Base-by-base conservation (phyloP, 202 grass and related monocot genomes). In the Saccharum hybrid region DNA sequence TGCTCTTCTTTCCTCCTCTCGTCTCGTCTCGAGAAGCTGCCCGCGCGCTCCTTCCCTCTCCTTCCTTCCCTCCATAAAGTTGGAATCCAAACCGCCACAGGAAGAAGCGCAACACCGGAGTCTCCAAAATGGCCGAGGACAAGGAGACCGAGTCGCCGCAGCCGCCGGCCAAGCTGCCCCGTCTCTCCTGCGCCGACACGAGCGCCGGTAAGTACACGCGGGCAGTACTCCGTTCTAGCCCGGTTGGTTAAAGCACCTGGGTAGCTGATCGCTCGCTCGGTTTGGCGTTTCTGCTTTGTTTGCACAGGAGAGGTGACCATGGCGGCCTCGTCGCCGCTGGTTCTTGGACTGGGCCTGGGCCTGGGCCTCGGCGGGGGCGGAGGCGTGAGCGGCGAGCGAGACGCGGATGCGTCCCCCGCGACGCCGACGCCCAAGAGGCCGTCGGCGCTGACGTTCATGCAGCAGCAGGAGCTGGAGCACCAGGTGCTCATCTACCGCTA, bases 401-500 rank as follows among this genome's bases (percentile, higher is more conserved):
- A 67, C 22, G 40, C 19, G 12, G 67, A 60, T 1, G 73, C 79
- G 3, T 34, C 62, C n/a, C 60, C 16, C 3, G 30, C 52, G 23
- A 23, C 41, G 4, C 12, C 45, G 45, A 12, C 45, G 52, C 10
- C n/a, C 30, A 85, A 78, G 75, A 45, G 37, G 40, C 0, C 40
- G 70, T 80, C 89, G 48, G 85, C 11, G 48, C 90, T 97, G 84
- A 98, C 96, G 51, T 98, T 98, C 85, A 94, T 98, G 96, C 96
- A 98, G 88, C 85, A 90, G 45, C 96, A 98, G 80, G 96, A 98
- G 86, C 91, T 98, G 75, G 96, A 98, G 89, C 93, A 98, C 85
- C 96, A 98, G 88, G 96, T 94, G 69, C 92, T 98, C 70, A 98
- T 98, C 85, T 98, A 90, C 87, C 94, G 94, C 81, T 98, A 96